Evolutionary conservation across 257 asterid species (phyloP).

Genomic region (Handroanthus guayacan): DNA sequence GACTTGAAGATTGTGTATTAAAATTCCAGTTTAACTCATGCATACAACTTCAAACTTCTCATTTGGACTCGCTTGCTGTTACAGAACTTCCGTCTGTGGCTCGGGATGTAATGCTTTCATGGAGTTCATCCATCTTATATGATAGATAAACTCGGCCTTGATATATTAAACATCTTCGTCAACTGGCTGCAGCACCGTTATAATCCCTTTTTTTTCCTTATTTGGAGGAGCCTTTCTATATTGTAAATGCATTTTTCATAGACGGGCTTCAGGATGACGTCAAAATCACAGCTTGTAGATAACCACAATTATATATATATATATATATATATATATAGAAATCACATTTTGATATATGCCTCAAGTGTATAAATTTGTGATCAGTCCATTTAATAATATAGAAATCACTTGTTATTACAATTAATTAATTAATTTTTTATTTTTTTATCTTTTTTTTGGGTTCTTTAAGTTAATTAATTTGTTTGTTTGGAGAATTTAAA

Average conservation of each 20-base stretch:
- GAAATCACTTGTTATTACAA: background rate
- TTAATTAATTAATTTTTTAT: too few relatives aligned
- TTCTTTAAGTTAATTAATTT: too few relatives aligned
- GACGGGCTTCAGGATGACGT: slow-evolving; percentile 22
- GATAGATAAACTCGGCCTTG: slow-evolving; percentile 51
- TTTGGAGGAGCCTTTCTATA: slow-evolving; percentile 4
- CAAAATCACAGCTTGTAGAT: background rate
- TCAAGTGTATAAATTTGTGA: background rate
- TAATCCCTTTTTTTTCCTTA: background rate
- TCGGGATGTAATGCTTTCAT: slow-evolving; percentile 88
- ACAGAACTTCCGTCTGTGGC: slow-evolving; percentile 95
- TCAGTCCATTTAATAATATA: background rate
- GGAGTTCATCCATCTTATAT: slow-evolving; percentile 81
- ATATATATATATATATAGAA: slow-evolving; percentile 24
- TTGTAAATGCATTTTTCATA: slow-evolving; percentile 20
- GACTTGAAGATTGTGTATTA: background rate
- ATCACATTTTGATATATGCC: background rate
- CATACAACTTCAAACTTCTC: slow-evolving; percentile 15
- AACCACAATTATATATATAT: slow-evolving; percentile 32
- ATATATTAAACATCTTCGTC: background rate
- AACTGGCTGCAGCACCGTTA: background rate
- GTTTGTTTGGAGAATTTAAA: too few relatives aligned
- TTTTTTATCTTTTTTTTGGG: too few relatives aligned
- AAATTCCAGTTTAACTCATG: slow-evolving; percentile 7
- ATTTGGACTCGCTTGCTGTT: slow-evolving; percentile 30